Base-by-base conservation (phyloP, 345 rosid species). In the Erodium maritimum region DNA sequence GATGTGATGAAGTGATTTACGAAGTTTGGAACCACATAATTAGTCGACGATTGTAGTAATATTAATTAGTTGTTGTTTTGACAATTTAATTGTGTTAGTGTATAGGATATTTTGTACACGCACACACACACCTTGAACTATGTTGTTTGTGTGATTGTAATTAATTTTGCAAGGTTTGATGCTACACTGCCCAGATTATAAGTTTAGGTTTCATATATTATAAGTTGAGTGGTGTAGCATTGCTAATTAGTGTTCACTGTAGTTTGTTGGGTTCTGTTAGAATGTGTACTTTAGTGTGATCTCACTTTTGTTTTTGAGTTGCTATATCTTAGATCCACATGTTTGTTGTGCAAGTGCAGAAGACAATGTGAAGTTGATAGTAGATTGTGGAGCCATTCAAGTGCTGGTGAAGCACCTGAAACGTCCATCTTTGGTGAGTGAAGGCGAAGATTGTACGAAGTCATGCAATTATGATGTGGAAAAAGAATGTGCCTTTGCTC, bases 361-460 rank as follows among this genome's bases (percentile, higher is more conserved):
- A 65, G 86, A 79, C 37, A 33, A 66, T 17, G 82, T 82, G 61
- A 69, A 80, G 50, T 54, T 63, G 62, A 78, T 88, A 11, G 86
- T 85, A 63, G 82, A 75, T 8, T 78, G 75, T 46, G 91, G 84
- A 13, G 90, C 82, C 5, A 77, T 88, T 21, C 84, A 84, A 71
- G 75, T 74, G 16, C 67, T 88, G 68, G 76, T 83, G 51, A 72
- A 19, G 61, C 81, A 79, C 65, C 76, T 88, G 60, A 77, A 62
- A 59, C 59, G 73, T 0, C 75, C 80, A 0, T 67, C 61, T 23
- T 23, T 59, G 11, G 57, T 1, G 23, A 50, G 23, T 23, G 59
- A 57, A 16, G 64, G 18, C 9, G 66, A 59, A 13, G 50, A 42
- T 51, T 52, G 23, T 23, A 34, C 59, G 1, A 69, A 55, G 20